Evolutionary conservation across 2,329 filamentous ascomycete species (phyloP).

Genomic region (Rachicladosporium sp.): DNA sequence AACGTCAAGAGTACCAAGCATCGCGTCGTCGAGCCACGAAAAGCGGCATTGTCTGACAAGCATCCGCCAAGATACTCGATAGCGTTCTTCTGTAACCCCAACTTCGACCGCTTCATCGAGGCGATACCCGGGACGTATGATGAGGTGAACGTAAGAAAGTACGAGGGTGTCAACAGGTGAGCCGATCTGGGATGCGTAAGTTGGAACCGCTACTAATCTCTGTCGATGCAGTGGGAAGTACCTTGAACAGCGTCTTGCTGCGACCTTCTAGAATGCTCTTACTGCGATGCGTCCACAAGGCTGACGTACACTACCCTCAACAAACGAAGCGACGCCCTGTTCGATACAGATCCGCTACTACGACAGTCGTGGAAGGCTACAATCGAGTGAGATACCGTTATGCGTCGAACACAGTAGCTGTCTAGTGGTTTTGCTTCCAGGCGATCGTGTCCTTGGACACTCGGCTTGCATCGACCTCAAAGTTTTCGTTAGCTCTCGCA

Average conservation of each 20-base stretch:
- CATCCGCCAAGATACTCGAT: constrained; percentile 72
- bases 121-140: constrained; percentile 68
- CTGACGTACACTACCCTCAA: no score
- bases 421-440: no score
- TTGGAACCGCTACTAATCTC: background rate
- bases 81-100: constrained; percentile 87
- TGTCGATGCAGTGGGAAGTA: constrained; percentile 54
- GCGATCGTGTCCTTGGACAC: no score
- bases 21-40: constrained; percentile 71
- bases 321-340: no score
- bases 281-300: no score
- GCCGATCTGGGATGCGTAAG: background rate
- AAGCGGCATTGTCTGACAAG: constrained; percentile 31
- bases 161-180: constrained; percentile 52
- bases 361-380: no score
- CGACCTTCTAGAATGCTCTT: constrained; percentile 40
- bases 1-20: constrained; percentile 80
- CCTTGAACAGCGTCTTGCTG: constrained; percentile 61
- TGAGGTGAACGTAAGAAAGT: constrained; percentile 58
- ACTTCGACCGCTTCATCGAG: constrained; percentile 63
- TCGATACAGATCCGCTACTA: no score
- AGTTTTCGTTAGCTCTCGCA: no score
- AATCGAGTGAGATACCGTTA: no score
- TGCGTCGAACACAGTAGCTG: no score
- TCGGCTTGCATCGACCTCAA: no score